A percentile compares a stretch with the other conserved stretches of the same genome.
These are phyloP conservation scores for Adansonia gregorii DNA, from an alignment of 441 rosid genomes.

Conservation along the genomic window DNA sequence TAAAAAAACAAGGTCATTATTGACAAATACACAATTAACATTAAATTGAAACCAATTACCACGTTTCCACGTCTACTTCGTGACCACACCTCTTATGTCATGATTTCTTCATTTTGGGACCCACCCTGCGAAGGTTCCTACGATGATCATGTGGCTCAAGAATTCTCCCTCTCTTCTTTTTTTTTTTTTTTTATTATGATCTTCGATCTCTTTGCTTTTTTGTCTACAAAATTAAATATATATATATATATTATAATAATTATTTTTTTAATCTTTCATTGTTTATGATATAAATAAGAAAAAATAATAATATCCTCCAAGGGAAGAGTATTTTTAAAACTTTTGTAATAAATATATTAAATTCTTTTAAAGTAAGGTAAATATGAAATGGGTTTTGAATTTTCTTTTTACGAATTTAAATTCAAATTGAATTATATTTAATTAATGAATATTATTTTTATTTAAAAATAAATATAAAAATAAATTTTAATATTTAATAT, in stretches of 20 bases:
- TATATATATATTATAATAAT: too few species aligned
- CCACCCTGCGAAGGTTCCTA: not conserved
- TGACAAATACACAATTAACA: not conserved
- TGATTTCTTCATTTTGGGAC: not conserved
- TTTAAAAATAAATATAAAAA: too few species aligned
- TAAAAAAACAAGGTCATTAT: not conserved
- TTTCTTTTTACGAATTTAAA: too few species aligned
- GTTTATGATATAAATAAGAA: too few species aligned
- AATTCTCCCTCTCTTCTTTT: not conserved
- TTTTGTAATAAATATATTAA: not conserved
- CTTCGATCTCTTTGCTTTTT: not conserved
- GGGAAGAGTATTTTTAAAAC: not conserved
- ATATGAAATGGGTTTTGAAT: too few species aligned
- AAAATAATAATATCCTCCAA: not conserved
- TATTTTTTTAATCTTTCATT: too few species aligned
- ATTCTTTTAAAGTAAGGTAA: too few species aligned
- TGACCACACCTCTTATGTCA: not conserved
- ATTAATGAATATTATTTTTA: too few species aligned
- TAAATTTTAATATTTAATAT: too few species aligned
- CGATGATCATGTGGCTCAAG: not conserved
- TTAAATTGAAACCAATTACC: not conserved
- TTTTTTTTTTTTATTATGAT: not conserved
- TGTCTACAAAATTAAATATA: too few species aligned
- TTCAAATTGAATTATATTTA: too few species aligned
- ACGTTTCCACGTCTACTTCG: not conserved